Evolutionary conservation across 345 rosid genomes (phyloP), one percentile per base, ranked within the genome.

Genomic region (Lepidium didymum): DNA sequence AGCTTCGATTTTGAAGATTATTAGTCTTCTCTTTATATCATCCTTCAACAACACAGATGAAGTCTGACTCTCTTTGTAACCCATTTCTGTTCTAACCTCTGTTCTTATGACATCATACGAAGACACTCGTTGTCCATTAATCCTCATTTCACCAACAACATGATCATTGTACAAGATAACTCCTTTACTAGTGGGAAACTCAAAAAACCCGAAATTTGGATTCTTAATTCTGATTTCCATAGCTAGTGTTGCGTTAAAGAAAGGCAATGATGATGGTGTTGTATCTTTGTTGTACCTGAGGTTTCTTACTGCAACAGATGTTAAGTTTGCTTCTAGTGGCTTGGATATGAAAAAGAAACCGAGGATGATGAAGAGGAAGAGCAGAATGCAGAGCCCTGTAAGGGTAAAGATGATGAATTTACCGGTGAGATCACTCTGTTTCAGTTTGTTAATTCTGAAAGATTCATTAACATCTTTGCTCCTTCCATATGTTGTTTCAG

Each of bases 81-180:
- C 40, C 47, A 75, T 67, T 50, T 57, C 12, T 50, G 75, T 15
- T 36, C 0, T 31, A 29, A 69, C 75, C 41, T 70, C 50, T 49
- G 11, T 70, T 9, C 55, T 70, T 23, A 14, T 50, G 41, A 15
- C 23, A 55, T 42, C 46, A 49, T 27, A 56, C 12, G 75, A 36
- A 69, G 33, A 61, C n/a, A 70, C 62, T 64, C 71, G 31, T 13
- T 64, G 58, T 63, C 79, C 72, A 57, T 7, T 25, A 13, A 70
- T 75, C 42, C 61, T 50, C 66, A 69, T 49, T 44, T 69, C 72
- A 34, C 79, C 75, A 40, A 75, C 67, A 69, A 42, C 25, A 41
- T 10, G 41, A 57, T 71, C 72, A 11, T 75, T 70, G 56, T 62
- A 69, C 47, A 51, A 40, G 11, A 75, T 27, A 27, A 56, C 60